Evolutionary conservation across 148 eudicot genomes (phyloP).

Genomic region (Chenopodium formosanum): DNA sequence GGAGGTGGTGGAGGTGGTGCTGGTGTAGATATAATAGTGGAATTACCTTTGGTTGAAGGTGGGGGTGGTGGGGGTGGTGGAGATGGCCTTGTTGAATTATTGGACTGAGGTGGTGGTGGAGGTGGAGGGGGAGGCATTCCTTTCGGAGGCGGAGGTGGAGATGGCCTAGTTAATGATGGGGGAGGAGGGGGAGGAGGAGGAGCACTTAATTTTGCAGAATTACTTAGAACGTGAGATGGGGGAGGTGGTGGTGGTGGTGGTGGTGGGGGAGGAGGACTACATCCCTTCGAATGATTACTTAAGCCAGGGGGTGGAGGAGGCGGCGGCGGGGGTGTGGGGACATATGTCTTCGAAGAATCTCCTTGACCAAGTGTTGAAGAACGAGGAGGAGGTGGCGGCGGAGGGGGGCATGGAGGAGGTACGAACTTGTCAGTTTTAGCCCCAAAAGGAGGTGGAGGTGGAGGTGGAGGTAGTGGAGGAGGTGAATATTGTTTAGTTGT

Average conservation of each 20-base stretch:
- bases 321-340: conserved; percentile 21
- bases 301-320: conserved; percentile 25
- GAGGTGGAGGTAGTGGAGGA: conserved; percentile 35
- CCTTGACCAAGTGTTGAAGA: conserved; percentile 17
- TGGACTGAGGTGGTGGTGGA: conserved; percentile 27
- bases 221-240: conserved; percentile 21
- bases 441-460: conserved; percentile 37
- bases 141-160: conserved; percentile 34
- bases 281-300: conserved; percentile 12
- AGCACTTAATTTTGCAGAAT: conserved; percentile 25
- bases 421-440: conserved; percentile 25
- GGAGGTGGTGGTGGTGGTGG: conserved; percentile 41
- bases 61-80: conserved; percentile 43
- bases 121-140: conserved; percentile 29
- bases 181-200: conserved; percentile 34
- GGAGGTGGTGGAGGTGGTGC: conserved; percentile 67
- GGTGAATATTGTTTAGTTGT: conserved; percentile 35
- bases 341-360: conserved; percentile 5
- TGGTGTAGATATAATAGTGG: conserved; percentile 33
- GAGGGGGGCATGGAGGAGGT: conserved; percentile 27
- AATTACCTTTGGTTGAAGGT: conserved; percentile 30
- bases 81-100: conserved; percentile 15
- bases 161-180: conserved; percentile 9
- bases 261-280: conserved; percentile 42
- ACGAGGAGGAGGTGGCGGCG: conserved; percentile 14